phyloP scores from a whole-genome alignment of 23 red algal species.

The Chondrus crispus region DNA sequence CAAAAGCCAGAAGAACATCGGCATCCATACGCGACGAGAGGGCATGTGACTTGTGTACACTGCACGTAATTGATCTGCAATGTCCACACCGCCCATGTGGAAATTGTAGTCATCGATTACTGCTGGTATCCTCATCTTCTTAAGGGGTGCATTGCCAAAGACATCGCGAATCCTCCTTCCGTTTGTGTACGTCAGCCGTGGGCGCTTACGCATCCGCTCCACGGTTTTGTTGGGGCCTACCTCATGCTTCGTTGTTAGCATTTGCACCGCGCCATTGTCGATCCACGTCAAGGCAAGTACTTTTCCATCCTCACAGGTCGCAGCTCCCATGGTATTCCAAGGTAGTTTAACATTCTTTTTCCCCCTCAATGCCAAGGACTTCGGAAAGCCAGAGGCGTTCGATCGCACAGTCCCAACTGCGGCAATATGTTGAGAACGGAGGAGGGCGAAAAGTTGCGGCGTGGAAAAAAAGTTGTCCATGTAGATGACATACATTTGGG shows the following conservation, averaged over 20 bases:
- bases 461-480: slow-evolving; percentile 12
- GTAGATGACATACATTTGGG: not conserved
- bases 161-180: not conserved
- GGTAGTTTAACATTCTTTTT: not conserved
- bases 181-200: not conserved
- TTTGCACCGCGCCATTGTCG: not conserved
- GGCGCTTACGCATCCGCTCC: not conserved
- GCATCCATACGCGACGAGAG: not conserved
- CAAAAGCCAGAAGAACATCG: not conserved
- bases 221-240: not conserved
- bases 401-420: not conserved
- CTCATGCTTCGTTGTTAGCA: not conserved
- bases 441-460: not conserved
- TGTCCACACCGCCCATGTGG: not conserved
- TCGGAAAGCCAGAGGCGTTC: not conserved
- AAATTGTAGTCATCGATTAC: not conserved
- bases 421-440: not conserved
- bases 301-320: not conserved
- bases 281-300: not conserved
- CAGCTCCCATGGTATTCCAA: not conserved
- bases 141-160: not conserved
- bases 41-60: not conserved
- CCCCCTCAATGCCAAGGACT: not conserved
- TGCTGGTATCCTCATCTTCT: not conserved
- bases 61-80: not conserved